phyloP scores from a whole-genome alignment of 2,329 filamentous ascomycete species.

The Orbilia oligospora region DNA sequence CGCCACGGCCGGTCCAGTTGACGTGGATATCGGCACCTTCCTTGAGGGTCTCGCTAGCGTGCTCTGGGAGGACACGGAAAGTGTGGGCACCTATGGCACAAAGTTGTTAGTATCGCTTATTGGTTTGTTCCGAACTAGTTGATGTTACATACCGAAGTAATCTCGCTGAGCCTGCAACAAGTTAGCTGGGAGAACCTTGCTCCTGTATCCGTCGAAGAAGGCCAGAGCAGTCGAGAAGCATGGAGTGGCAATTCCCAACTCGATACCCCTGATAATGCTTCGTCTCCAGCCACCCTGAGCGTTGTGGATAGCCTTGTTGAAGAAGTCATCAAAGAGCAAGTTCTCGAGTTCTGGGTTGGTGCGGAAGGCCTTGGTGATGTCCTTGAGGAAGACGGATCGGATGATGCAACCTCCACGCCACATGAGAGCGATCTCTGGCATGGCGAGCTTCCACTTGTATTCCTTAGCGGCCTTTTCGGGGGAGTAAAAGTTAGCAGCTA shows the following conservation, averaged over 20 bases:
- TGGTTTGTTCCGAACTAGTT: background rate
- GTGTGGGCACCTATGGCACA: conserved; percentile 76
- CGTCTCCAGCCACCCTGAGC: conserved; percentile 94
- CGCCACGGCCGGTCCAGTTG: conserved; percentile 99
- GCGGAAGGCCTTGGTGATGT: conserved; percentile 98
- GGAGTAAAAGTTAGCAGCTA: conserved; percentile 1
- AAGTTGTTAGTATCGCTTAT: conserved; percentile 8
- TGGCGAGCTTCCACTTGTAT: conserved; percentile 99
- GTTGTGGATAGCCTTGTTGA: conserved; percentile 98
- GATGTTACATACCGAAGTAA: conserved; percentile 81
- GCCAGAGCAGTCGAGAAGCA: conserved; percentile 96
- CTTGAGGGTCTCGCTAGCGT: conserved; percentile 82
- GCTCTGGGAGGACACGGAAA: conserved; percentile 88
- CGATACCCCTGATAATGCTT: conserved; percentile 89
- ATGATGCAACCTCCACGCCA: conserved; percentile 99
- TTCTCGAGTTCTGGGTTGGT: conserved; percentile 95
- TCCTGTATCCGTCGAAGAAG: conserved; percentile 99
- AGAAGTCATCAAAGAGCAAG: conserved; percentile 98
- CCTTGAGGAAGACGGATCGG: conserved; percentile 99
- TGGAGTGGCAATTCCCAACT: conserved; percentile 95
- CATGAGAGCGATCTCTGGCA: conserved; percentile 99
- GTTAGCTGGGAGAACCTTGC: conserved; percentile 97
- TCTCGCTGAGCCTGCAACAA: conserved; percentile 98
- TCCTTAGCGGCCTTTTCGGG: conserved; percentile 87
- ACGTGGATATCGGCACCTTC: conserved; percentile 93